Evolutionary conservation across 352 stramenopile genomes (phyloP).

Genomic region (Globisporangium heterothallicum): DNA sequence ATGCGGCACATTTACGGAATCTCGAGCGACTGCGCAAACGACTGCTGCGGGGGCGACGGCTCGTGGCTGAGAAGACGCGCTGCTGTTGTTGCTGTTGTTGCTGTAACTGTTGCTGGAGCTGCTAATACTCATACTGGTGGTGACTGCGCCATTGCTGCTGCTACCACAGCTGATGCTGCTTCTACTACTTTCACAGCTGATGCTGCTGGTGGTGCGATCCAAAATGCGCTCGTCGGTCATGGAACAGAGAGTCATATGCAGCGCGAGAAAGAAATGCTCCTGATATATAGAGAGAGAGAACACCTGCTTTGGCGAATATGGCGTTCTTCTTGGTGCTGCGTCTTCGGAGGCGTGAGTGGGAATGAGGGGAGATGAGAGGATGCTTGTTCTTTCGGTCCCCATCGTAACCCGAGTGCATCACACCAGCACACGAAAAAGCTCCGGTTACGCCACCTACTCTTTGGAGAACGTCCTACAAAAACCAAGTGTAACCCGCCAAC

Average conservation of each 20-base stretch:
- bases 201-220: background rate
- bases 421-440: background rate
- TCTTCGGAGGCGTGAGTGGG: slow-evolving; percentile 1
- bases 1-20: too few relatives aligned
- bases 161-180: too few relatives aligned
- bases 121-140: background rate
- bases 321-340: background rate
- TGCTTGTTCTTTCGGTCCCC: background rate
- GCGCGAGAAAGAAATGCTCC: too few relatives aligned
- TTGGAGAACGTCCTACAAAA: background rate
- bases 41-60: background rate
- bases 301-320: background rate
- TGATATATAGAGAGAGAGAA: too few relatives aligned
- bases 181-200: too few relatives aligned
- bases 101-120: too few relatives aligned
- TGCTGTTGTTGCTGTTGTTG: background rate
- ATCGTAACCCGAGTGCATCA: slow-evolving; percentile 3
- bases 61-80: background rate
- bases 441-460: background rate
- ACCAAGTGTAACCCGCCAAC: slow-evolving; percentile 6
- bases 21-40: background rate
- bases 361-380: slow-evolving; percentile 2
- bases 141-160: too few relatives aligned
- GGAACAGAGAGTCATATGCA: background rate
- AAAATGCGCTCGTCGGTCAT: background rate